Base-by-base conservation (phyloP, 495 filamentous ascomycete species). In the Lasiosphaeriaceae sp. region DNA sequence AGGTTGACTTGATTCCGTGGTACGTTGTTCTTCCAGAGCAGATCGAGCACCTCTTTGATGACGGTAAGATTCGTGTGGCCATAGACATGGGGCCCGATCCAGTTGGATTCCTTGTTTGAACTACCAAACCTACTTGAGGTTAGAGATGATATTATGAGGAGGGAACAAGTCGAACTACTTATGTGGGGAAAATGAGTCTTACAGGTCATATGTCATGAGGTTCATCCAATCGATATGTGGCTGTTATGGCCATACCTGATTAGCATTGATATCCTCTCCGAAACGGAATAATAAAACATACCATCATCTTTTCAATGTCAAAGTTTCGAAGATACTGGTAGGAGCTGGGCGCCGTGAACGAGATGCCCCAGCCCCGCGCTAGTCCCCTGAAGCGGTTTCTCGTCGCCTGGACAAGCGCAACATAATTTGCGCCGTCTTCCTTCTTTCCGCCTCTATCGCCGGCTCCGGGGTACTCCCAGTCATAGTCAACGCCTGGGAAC, bases 321-420 rank as follows among this genome's bases (percentile, higher is more conserved):
- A 85, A 85, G 39, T 72, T 56, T 24, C 73, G 74, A 0, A 86
- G 59, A 63, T 86, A 86, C 81, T 81, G 83, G 53, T 77, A 83
- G 0, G 64, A 72, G 0, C 75, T 54, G 3, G 79, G 82, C 0
- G 71, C 50, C 0, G 80, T 83, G 16, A 80, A 61, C 3, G 66
- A 50, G 0, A 68, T n/a, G 19, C 39, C 62, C 17, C 44, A 60
- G 26, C 26, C 26, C 3, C 26, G 26, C 3, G 26, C 16, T 4
- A 3, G 4, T 16, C n/a, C 14, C 23, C 29, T 17, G 51, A 21
- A 4, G 19, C 37, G 3, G 52, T 31, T n/a, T 14, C 35, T 50
- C 21, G 50, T n/a, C 6, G 3, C 6, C 1, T 8, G n/a, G 14
- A 50, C 11, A 17, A 79, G 65, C 0, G 34, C 52, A 2, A 66